Evolutionary conservation across 306 rosid genomes (phyloP).

Genomic region (Casuarina cunninghamiana): DNA sequence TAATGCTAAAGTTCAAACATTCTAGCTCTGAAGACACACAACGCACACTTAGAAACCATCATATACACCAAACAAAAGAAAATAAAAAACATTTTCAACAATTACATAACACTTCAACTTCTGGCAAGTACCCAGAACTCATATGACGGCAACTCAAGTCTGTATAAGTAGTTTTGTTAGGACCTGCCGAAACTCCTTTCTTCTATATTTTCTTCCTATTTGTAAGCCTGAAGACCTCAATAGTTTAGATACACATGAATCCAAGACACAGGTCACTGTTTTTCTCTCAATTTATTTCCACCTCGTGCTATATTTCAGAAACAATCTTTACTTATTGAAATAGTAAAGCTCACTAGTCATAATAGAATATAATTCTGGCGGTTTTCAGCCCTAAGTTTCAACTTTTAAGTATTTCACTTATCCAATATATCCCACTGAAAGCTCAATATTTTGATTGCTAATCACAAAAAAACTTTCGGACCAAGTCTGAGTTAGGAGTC

Average conservation of each 20-base stretch:
- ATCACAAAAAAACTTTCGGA: neutral
- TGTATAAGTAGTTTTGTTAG: neutral
- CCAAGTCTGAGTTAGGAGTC: no score
- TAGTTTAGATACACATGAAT: neutral
- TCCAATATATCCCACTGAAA: neutral
- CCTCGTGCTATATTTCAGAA: neutral
- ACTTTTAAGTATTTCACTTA: neutral
- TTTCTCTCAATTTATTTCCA: neutral
- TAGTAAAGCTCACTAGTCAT: neutral
- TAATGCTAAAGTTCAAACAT: neutral
- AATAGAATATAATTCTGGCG: neutral
- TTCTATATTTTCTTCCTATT: neutral
- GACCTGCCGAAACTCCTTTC: neutral
- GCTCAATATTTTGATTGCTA: neutral
- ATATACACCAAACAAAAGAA: neutral
- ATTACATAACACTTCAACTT: neutral
- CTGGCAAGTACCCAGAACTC: neutral
- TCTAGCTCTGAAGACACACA: neutral
- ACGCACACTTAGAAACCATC: neutral
- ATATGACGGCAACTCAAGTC: neutral
- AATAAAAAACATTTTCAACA: neutral
- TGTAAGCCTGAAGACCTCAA: neutral
- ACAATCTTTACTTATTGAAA: neutral
- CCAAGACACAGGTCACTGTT: neutral
- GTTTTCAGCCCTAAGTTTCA: neutral